Base-by-base conservation (phyloP, 2,329 filamentous ascomycete genomes). In the Fusarium sp. region DNA sequence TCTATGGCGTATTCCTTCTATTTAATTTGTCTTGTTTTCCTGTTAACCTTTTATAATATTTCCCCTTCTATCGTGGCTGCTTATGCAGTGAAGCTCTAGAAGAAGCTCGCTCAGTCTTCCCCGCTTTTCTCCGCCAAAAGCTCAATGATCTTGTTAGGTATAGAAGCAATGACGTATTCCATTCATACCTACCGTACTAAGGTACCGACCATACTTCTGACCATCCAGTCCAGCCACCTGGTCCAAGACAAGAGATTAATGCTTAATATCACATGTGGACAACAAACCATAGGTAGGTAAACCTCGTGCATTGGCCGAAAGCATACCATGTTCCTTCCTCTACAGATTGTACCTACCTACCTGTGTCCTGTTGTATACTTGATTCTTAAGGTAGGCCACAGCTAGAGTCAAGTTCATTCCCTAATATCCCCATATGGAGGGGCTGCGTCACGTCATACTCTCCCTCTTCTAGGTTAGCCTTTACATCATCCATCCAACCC, bases 401-500 rank as follows among this genome's bases (percentile, higher is more conserved):
- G 46, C 41, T 54, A 58, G 37, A 54, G 34, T 28, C 37, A 37
- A 37, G 30, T 49, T 18, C 8, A 18, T 55, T 16, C 31, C 16
- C 45, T 23, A 6, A 26, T 11, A 9, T 26, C 51, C 9, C 28
- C 28, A 30, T 11, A 37, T 54, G 40, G 52, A 49, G 57, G 49
- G 45, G 26, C 28, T 42, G 41, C 41, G 50, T 20, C 57, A 69
- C 67, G 67, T 69, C 67, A 69, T 69, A 63, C 31, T 41, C 45
- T 55, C 26, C 45, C 41, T 54, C 23, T 57, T 45, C 52, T 42
- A n/a, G 40, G 33, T 38, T 50, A 53, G 26, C 23, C 51, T 68
- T 69, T 69, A 62, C 66, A 69, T 69, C 66, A 69, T 69, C 28
- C 52, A 50, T 28, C 38, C 36, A 64, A 52, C 57, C 36, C 30